Conservation (phyloP, 768 basidiomycete genomes). For the Pilatotrama ljubarskyi region DNA sequence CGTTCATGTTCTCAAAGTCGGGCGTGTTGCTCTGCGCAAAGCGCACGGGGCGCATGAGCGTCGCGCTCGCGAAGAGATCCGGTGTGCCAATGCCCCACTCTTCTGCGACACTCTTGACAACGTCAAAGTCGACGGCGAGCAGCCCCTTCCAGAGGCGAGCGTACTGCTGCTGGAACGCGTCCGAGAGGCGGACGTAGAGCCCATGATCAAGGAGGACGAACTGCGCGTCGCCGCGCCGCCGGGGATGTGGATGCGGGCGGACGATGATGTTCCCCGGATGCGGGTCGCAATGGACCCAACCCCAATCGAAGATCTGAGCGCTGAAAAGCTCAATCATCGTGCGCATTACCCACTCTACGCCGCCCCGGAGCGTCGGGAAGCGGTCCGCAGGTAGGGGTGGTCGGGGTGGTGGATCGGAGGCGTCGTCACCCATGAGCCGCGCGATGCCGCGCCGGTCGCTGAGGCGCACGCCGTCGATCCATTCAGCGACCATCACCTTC, state of each 20-base stretch:
- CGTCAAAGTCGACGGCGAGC: conserved; percentile 53
- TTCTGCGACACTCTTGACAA: conserved; percentile 50
- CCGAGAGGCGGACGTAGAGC: conserved; percentile 73
- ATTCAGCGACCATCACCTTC: conserved; percentile 81
- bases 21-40: conserved; percentile 34
- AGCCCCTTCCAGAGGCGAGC: conserved; percentile 74
- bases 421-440: conserved; percentile 57
- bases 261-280: conserved; percentile 81
- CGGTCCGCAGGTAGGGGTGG: conserved; percentile 7
- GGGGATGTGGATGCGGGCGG: conserved; percentile 49
- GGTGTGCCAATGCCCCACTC: conserved; percentile 72
- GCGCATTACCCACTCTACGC: conserved; percentile 70
- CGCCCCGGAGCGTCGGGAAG: conserved; percentile 49
- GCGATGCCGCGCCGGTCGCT: conserved; percentile 61
- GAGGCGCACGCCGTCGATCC: conserved; percentile 77
- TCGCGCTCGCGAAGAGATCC: conserved; percentile 73
- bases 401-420: not conserved
- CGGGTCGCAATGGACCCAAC: conserved; percentile 81
- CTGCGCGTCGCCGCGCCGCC: conserved; percentile 43
- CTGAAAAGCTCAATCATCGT: conserved; percentile 86
- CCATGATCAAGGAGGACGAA: conserved; percentile 92
- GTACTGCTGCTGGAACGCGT: conserved; percentile 74
- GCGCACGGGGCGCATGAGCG: conserved; percentile 62
- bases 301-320: conserved; percentile 90
- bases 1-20: conserved; percentile 40